phyloP scores from a whole-genome alignment of 192 early-diverging fungal species.

The Linnemannia exigua region DNA sequence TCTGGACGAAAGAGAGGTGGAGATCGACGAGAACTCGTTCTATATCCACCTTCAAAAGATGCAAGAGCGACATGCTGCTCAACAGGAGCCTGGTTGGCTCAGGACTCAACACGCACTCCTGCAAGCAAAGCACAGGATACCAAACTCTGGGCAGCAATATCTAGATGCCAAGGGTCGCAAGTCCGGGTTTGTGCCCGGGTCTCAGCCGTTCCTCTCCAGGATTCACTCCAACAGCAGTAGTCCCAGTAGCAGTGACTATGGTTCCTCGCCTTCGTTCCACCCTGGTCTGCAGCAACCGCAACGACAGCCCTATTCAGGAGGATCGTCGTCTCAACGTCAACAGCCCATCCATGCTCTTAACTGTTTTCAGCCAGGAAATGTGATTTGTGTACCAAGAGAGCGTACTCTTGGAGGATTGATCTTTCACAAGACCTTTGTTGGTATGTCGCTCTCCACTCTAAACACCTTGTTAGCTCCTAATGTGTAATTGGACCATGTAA shows the following conservation, averaged over 20 bases:
- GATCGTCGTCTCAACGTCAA: slow-evolving; percentile 21
- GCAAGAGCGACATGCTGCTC: slow-evolving; percentile 40
- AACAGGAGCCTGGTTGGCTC: slow-evolving; percentile 52
- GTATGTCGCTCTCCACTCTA: slow-evolving; percentile 26
- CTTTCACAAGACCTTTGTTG: slow-evolving; percentile 62
- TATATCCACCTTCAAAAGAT: slow-evolving; percentile 54
- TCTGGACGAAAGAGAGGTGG: slow-evolving; percentile 44
- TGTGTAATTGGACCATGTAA: not conserved
- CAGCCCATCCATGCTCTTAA: slow-evolving; percentile 42
- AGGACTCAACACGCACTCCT: slow-evolving; percentile 44
- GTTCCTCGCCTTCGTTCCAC: slow-evolving; percentile 46
- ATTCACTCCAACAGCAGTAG: slow-evolving; percentile 45
- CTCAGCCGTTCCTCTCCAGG: slow-evolving; percentile 34
- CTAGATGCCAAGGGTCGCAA: slow-evolving; percentile 4
- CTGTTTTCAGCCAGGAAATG: slow-evolving; percentile 57
- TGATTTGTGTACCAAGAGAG: slow-evolving; percentile 66
- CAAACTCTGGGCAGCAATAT: slow-evolving; percentile 18
- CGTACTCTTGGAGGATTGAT: slow-evolving; percentile 57
- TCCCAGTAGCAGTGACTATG: slow-evolving; percentile 46
- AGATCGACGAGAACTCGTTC: slow-evolving; percentile 53
- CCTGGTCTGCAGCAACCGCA: slow-evolving; percentile 5
- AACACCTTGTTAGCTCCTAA: not conserved
- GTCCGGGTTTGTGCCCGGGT: slow-evolving; percentile 5
- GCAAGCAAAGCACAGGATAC: slow-evolving; percentile 40
- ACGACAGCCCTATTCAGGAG: slow-evolving; percentile 10